Conservation (phyloP, 2,329 filamentous ascomycete species). For the Madurella fahalii region DNA sequence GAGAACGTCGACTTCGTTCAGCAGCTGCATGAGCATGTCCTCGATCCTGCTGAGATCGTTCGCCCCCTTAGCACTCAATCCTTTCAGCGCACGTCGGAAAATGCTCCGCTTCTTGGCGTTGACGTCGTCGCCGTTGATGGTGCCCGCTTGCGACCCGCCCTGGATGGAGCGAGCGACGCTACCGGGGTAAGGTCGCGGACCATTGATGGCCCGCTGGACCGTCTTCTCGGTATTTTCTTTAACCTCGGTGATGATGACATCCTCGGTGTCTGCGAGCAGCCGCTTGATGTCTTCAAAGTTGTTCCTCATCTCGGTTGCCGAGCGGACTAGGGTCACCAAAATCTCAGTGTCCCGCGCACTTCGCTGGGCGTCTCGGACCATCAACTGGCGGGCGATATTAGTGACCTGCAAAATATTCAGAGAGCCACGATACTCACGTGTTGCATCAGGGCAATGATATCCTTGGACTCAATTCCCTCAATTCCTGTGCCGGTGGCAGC, state of each 20-base stretch:
- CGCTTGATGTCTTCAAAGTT: conserved; percentile 95
- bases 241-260: conserved; percentile 80
- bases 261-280: conserved; percentile 85
- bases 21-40: conserved; percentile 85
- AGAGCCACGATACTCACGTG: conserved; percentile 55
- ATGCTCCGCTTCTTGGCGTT: conserved; percentile 83
- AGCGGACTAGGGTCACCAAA: conserved; percentile 85
- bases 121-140: conserved; percentile 45
- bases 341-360: conserved; percentile 97
- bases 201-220: conserved; percentile 75
- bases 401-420: conserved; percentile 1
- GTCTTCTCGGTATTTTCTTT: conserved; percentile 84
- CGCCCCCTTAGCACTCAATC: conserved; percentile 79
- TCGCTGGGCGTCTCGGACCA: conserved; percentile 91
- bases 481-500: conserved; percentile 81
- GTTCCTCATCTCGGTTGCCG: conserved; percentile 93
- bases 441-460: conserved; percentile 96
- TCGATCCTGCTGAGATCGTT: conserved; percentile 87
- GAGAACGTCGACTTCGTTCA: conserved; percentile 84
- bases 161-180: conserved; percentile 58
- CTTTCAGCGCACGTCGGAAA: conserved; percentile 91
- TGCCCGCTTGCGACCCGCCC: conserved; percentile 52
- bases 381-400: conserved; percentile 54
- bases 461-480: conserved; percentile 89
- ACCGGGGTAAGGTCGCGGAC: conserved; percentile 77